Evolutionary conservation across 2,329 filamentous ascomycete species (phyloP).

Genomic region (Nemania sp.): DNA sequence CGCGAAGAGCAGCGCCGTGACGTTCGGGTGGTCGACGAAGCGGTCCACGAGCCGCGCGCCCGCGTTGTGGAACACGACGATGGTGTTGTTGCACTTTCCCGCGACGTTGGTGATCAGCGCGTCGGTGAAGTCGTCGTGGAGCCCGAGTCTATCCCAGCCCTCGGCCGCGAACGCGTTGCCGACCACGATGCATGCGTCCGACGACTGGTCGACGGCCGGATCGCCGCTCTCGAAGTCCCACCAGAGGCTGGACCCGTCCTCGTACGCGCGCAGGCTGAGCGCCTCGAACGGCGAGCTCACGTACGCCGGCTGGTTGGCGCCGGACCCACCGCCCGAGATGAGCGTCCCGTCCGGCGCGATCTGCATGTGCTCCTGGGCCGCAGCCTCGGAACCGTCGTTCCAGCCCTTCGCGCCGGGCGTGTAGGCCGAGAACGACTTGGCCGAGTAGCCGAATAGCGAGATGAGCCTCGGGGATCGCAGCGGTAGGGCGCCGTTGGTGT

Average conservation of each 20-base stretch:
- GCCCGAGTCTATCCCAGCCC: slow-evolving; percentile 58
- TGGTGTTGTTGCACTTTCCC: slow-evolving; percentile 58
- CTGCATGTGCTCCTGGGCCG: slow-evolving; percentile 39
- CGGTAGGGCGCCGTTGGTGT: slow-evolving; percentile 58
- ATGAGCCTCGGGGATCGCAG: slow-evolving; percentile 55
- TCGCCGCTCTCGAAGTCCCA: slow-evolving; percentile 51
- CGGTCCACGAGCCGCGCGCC: slow-evolving; percentile 63
- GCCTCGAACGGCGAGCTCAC: slow-evolving; percentile 49
- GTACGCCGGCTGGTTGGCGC: slow-evolving; percentile 43
- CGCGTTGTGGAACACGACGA: slow-evolving; percentile 67
- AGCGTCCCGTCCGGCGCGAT: slow-evolving; percentile 52
- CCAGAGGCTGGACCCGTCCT: slow-evolving; percentile 51
- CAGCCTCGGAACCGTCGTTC: slow-evolving; percentile 38
- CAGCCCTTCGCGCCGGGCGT: slow-evolving; percentile 43
- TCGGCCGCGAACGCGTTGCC: slow-evolving; percentile 67
- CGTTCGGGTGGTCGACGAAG: slow-evolving; percentile 67
- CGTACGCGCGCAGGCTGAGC: slow-evolving; percentile 46
- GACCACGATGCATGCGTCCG: slow-evolving; percentile 63
- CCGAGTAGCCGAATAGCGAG: slow-evolving; percentile 65
- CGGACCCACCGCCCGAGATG: slow-evolving; percentile 39
- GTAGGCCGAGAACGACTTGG: slow-evolving; percentile 48
- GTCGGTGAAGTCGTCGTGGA: slow-evolving; percentile 65
- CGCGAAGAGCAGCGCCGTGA: slow-evolving; percentile 71
- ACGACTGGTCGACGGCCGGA: slow-evolving; percentile 46
- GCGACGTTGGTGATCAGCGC: slow-evolving; percentile 55